These are phyloP conservation scores for Zasmidium citrigriseum DNA, from an alignment of 2,329 filamentous ascomycete genomes.

Conservation along the genomic window DNA sequence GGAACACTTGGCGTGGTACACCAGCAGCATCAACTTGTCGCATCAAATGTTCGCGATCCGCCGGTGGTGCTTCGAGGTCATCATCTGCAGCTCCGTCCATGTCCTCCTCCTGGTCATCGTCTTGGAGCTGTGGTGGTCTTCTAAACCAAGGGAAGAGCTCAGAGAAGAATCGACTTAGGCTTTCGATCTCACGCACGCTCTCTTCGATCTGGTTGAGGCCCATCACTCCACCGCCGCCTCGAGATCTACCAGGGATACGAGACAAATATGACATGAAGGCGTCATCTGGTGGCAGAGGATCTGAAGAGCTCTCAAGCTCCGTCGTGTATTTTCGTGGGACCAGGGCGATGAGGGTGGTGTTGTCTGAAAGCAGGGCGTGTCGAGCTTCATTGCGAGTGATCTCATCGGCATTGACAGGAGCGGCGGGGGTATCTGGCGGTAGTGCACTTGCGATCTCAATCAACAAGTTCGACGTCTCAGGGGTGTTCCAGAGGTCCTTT, in stretches of 20 bases:
- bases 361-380: slow-evolving; percentile 77
- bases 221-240: slow-evolving; percentile 2
- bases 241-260: not conserved
- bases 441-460: slow-evolving; percentile 66
- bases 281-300: slow-evolving; percentile 73
- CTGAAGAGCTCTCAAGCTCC: slow-evolving; percentile 71
- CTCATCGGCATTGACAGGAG: slow-evolving; percentile 39
- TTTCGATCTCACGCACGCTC: slow-evolving; percentile 29
- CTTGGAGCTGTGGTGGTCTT: slow-evolving; percentile 6
- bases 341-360: slow-evolving; percentile 67
- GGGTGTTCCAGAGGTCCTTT: slow-evolving; percentile 84
- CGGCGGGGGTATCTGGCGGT: slow-evolving; percentile 40
- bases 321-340: slow-evolving; percentile 67
- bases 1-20: slow-evolving; percentile 12
- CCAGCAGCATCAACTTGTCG: slow-evolving; percentile 29
- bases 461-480: slow-evolving; percentile 68
- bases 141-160: slow-evolving; percentile 34
- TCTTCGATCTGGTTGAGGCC: slow-evolving; percentile 16
- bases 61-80: slow-evolving; percentile 16
- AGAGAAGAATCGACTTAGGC: slow-evolving; percentile 31
- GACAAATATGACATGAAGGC: slow-evolving; percentile 16
- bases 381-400: slow-evolving; percentile 64
- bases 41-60: slow-evolving; percentile 30
- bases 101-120: slow-evolving; percentile 6
- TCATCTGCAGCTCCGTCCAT: slow-evolving; percentile 7